Percentiles rank a stretch among this genome's conserved stretches.
Conservation (phyloP, 352 stramenopile species). For the Pythium sukuiense region DNA sequence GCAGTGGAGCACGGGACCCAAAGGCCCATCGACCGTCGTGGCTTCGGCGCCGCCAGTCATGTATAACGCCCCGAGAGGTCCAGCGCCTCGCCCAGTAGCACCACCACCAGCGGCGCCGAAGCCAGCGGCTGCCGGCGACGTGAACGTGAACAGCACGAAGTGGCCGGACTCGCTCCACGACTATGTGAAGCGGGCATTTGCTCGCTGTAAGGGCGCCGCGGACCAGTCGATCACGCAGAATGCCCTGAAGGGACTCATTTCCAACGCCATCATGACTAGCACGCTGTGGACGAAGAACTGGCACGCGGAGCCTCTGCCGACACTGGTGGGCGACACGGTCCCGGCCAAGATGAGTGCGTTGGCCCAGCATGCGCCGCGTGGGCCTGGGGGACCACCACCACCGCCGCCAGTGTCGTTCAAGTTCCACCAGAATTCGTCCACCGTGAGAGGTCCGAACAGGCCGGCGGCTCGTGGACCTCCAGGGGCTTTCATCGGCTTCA, state of each 20-base stretch:
- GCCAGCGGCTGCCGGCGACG: constrained; percentile 14
- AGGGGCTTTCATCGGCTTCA: constrained; percentile 51
- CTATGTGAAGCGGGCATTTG: constrained; percentile 87
- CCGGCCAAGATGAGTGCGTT: constrained; percentile 25
- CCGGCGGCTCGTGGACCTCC: constrained; percentile 10
- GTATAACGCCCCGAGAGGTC: constrained; percentile 25
- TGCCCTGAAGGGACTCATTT: constrained; percentile 80
- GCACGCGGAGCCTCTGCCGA: constrained; percentile 67
- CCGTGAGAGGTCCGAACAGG: constrained; percentile 7
- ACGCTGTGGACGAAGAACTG: constrained; percentile 87
- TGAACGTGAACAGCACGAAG: constrained; percentile 46
- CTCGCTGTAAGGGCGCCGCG: constrained; percentile 64
- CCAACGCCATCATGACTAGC: constrained; percentile 81
- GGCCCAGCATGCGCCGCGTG: constrained; percentile 11
- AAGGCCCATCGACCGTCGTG: constrained; percentile 19
- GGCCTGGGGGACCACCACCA: background rate
- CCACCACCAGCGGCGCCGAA: constrained; percentile 20
- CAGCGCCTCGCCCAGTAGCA: constrained; percentile 12
- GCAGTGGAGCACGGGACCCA: constrained; percentile 66
- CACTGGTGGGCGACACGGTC: constrained; percentile 53
- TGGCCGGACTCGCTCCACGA: constrained; percentile 83
- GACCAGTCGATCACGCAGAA: constrained; percentile 83
- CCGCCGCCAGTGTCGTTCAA: constrained; percentile 11
- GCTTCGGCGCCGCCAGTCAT: constrained; percentile 51
- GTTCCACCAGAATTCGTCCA: background rate